Evolutionary conservation across 192 early-diverging fungal genomes (phyloP).

Genomic region (Linnemannia hyalina): DNA sequence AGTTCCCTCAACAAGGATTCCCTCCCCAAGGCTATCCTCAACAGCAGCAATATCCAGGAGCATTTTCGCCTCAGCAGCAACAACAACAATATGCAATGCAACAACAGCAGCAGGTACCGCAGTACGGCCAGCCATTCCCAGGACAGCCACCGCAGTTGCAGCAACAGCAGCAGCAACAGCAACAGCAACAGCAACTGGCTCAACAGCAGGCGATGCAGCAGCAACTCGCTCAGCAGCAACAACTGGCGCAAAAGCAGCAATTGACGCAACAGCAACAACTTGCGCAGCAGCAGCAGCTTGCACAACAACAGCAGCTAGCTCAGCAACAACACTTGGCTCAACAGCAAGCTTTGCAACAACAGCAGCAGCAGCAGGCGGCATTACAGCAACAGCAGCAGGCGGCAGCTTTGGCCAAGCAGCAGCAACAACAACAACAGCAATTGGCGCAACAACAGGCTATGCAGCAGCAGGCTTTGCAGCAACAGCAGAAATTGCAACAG

Average conservation of each 20-base stretch:
- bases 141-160: constrained; percentile 31
- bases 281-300: constrained; percentile 12
- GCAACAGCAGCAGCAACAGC: constrained; percentile 2
- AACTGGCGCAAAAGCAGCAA: constrained; percentile 32
- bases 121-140: constrained; percentile 12
- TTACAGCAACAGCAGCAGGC: constrained; percentile 21
- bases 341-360: constrained; percentile 11
- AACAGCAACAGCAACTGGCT: constrained; percentile 16
- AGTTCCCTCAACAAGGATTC: constrained; percentile 36
- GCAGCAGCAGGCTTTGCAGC: constrained; percentile 29
- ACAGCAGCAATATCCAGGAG: constrained; percentile 27
- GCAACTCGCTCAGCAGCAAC: constrained; percentile 21
- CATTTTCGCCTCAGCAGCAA: constrained; percentile 28
- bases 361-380: constrained; percentile 25
- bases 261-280: constrained; percentile 37
- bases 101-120: constrained; percentile 15
- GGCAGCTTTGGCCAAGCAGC: constrained; percentile 19
- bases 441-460: constrained; percentile 18
- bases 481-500: constrained; percentile 32
- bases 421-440: constrained; percentile 13
- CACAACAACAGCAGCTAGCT: constrained; percentile 23
- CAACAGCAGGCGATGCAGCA: constrained; percentile 16
- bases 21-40: constrained; percentile 43
- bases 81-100: constrained; percentile 28
- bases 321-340: constrained; percentile 20